Evolutionary conservation across 202 grass and related monocot species (phyloP), one percentile per base, ranked within the genome.

Genomic region (Tripidium arundinaceum): DNA sequence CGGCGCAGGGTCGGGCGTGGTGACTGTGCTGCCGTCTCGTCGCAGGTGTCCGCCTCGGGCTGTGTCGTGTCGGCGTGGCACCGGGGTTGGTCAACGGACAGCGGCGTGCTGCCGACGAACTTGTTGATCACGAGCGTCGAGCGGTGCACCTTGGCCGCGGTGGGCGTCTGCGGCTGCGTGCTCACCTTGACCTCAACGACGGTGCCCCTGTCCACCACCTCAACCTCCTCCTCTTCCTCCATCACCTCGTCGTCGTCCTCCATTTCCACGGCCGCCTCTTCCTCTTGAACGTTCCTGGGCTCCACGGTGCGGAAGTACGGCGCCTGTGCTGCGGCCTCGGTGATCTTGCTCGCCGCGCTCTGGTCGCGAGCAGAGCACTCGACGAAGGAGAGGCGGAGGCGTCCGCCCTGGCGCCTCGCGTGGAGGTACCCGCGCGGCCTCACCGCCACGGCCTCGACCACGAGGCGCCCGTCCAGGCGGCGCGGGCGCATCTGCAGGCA

Each of bases 121-220:
- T 97, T 97, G 86, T 97, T 97, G 90, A 97, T 93, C 21, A 97
- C 93, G 47, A 97, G 78, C 47, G 86, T 87, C 6, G 88, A 97
- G 4, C 90, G 90, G 70, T 87, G 90, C 66, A 83, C 86, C 36
- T 87, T 90, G 62, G 62, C 84, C 16, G 91, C 78, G 10, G 70
- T 22, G 31, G 65, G 59, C 59, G 73, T 27, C 80, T 92, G 90
- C 13, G 83, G 86, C 83, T 97, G 93, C 26, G 88, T 87, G 83
- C 86, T 97, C 46, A 97, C 93, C 84, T 93, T 97, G 12, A 97
- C 88, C 80, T 97, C 93, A 14, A 97, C 87, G 4, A 97, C 88
- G 11, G 90, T 97, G n/a, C 93, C 88, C 62, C 93, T 87, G 78
- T 93, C 93, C 36, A 97, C 84, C 39, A 97, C 93, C 85, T 93